Base-by-base conservation (phyloP, 768 basidiomycete species). In the Rhodotorula babjevae region DNA sequence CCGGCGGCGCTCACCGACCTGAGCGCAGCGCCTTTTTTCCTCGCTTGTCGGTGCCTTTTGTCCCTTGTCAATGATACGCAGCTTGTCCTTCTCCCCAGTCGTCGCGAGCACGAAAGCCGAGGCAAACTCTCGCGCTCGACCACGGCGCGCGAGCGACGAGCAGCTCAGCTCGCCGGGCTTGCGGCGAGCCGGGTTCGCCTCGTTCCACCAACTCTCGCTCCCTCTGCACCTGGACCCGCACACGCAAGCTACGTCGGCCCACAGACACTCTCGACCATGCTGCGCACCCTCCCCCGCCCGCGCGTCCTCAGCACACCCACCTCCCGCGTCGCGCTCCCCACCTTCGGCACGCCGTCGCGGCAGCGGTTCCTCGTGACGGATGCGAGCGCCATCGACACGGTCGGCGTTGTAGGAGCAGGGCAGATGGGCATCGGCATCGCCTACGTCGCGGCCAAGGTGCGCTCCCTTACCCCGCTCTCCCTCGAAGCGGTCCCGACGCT, bases 371-470 rank as follows among this genome's bases (percentile, higher is more conserved):
- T 36, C 33, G 15, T 27, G 31, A 47, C 16, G n/a, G 59, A 50
- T 47, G 55, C 57, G n/a, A 18, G 36, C 16, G 44, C 46, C n/a
- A 23, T 40, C 23, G 61, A 47, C 25, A 55, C 16, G 29, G 50
- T 21, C 10, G 29, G 14, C 9, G 47, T 49, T 10, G 9, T 59
- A 33, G 36, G 81, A 80, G 59, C 66, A 44, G 66, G 66, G 40
- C 83, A 84, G 74, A 84, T 84, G 83, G 94, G 94, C 74, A 87
- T 90, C 0, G 95, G 94, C 3, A 97, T 98, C 60, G 91, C 93
- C 73, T 86, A 90, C 64, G 92, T 95, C 55, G 85, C 78, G 6
- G 73, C 77, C 5, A 74, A 71, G 62, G 77, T 78, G 52, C n/a
- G 69, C 49, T n/a, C 6, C 16, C 7, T 10, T 21, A 1, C 19